Evolutionary conservation across 805 yeast genomes (phyloP), one percentile per base, ranked within the genome.

Genomic region (Ogataea pini): DNA sequence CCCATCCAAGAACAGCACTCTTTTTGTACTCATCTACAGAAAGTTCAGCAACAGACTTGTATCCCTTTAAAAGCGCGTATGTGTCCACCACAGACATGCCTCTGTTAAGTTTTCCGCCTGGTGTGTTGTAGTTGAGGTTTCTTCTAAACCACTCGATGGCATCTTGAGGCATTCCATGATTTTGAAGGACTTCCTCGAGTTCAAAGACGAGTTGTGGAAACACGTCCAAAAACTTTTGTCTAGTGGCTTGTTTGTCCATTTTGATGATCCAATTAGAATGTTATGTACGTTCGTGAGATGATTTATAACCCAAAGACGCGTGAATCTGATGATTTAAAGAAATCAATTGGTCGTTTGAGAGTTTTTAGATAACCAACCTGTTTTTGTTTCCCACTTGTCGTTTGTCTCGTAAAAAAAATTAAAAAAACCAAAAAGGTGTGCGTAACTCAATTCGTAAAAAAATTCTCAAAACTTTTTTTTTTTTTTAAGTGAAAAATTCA

Each of bases 61-160:
- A 76, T 40, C 83, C 82, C 60, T 86, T 87, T 64, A 94, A 75
- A 48, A 92, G 78, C 48, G 83, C 82, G 73, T 87, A 94, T 1
- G 98, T 89, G 68, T 92, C 98, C 53, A 94, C 84, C 16, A 94
- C 98, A 32, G 97, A 89, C 49, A 94, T 72, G 27, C 99, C 99
- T 67, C 99, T 82, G 79, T 94, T 94, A 65, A 90, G 78, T 70
- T 94, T 94, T 43, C 99, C 99, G 51, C 97, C 97, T 49, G 96
- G 92, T 4, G 96, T 83, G 74, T 94, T 94, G 75, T 92, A 87
- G 60, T 83, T 72, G 65, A 92, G 72, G 56, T 75, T 82, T 56
- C 77, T 77, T 57, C 76, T 79, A 70, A 81, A 89, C 98, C 99
- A 94, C 22, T 78, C 80, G 48, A 86, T 78, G 32, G 97, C 97